A percentile compares a stretch with the other conserved stretches of the same genome.
phyloP scores from a whole-genome alignment of 805 yeast species.

The Spathaspora girioi region DNA sequence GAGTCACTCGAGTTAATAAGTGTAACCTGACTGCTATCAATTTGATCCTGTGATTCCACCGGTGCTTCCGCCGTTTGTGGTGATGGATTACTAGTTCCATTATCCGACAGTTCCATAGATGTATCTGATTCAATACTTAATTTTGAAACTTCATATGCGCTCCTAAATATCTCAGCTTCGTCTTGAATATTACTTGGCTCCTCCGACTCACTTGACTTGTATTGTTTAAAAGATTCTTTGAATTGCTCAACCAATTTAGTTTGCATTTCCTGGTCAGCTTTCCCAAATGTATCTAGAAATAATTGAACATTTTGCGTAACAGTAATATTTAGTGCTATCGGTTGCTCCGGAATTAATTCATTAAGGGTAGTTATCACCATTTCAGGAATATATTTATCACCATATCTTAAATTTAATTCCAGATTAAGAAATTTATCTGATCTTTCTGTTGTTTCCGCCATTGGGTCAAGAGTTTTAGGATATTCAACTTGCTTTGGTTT shows the following conservation, averaged over 20 bases:
- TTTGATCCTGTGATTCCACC: not conserved
- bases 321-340: not conserved
- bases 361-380: not conserved
- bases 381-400: not conserved
- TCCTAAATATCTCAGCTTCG: not conserved
- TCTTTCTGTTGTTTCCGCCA: not conserved
- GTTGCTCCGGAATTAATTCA: not conserved
- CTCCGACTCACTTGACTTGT: not conserved
- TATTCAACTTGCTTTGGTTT: not conserved
- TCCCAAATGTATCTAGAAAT: not conserved
- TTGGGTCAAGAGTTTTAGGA: constrained; percentile 3
- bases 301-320: not conserved
- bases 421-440: not conserved
- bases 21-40: not conserved
- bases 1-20: not conserved
- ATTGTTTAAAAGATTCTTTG: not conserved
- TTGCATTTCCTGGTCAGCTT: not conserved
- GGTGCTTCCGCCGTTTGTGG: not conserved
- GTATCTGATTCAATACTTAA: not conserved
- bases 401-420: not conserved
- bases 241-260: not conserved
- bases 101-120: not conserved
- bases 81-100: not conserved
- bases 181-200: not conserved
- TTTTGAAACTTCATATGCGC: not conserved